phyloP scores from a whole-genome alignment of 2,329 filamentous ascomycete genomes.

The Ophiostoma australiae region DNA sequence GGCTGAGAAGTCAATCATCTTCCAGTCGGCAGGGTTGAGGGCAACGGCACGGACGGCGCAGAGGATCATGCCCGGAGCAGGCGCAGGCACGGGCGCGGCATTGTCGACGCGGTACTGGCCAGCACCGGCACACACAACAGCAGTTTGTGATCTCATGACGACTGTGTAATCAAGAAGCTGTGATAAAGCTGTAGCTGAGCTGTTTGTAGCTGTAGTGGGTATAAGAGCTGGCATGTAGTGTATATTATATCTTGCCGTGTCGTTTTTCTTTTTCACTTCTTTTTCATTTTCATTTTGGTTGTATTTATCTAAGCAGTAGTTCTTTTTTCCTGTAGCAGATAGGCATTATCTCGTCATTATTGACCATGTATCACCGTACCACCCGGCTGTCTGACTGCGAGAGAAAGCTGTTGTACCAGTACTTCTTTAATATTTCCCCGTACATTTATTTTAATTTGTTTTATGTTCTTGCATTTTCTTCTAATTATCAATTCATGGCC shows the following conservation, averaged over 20 bases:
- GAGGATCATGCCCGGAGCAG: conserved; percentile 20
- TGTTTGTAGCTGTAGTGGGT: conserved; percentile 7
- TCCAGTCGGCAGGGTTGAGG: conserved; percentile 34
- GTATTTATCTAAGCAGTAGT: not conserved
- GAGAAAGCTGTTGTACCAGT: not conserved
- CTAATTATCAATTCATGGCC: not conserved
- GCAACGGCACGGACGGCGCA: conserved; percentile 30
- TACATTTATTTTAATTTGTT: not conserved
- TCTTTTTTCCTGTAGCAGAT: not conserved
- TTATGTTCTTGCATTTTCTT: not conserved
- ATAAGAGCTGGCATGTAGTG: not conserved
- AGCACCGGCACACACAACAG: conserved; percentile 21
- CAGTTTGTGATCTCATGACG: conserved; percentile 15
- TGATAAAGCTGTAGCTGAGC: not conserved
- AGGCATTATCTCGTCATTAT: not conserved
- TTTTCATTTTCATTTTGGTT: not conserved
- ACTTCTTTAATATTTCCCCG: not conserved
- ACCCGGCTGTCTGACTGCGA: not conserved
- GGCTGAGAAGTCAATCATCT: conserved; percentile 31
- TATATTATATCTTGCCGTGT: not conserved
- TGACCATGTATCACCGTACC: not conserved
- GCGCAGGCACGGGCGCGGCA: conserved; percentile 18
- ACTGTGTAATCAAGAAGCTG: not conserved
- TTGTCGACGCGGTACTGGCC: conserved; percentile 22
- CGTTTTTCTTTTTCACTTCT: not conserved